Base-by-base conservation (phyloP, 805 yeast genomes). In the Zygosaccharomyces bisporus region DNA sequence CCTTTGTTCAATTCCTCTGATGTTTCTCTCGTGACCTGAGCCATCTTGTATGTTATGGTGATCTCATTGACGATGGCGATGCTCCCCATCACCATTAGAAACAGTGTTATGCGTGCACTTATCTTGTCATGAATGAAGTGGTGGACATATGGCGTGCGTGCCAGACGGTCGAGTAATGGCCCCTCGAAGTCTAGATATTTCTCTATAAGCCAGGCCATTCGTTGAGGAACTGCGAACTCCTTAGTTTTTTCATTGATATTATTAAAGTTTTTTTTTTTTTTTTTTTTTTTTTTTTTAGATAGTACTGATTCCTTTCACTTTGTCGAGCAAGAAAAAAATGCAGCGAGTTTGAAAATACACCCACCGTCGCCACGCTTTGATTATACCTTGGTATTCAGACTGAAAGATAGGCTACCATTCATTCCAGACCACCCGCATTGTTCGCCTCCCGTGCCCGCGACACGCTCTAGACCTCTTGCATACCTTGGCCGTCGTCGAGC, bases 91-190 rank as follows among this genome's bases (percentile, higher is more conserved):
- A 61, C 47, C 20, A 64, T 29, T 9, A 65, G 44, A 38, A 57
- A 60, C 41, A 64, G 41, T 4, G 69, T 64, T 21, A 65, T 65
- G 47, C 68, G 52, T 13, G 65, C 65, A 49, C 68, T 64, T 2
- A 58, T 33, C 32, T 50, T 51, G 31, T 62, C 63, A 43, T 60
- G 60, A 10, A 60, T 54, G 25, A 58, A 57, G 34, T 51, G 53
- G 17, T 50, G 49, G 7, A 57, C 50, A 38, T 56, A 58, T 8
- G 56, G 50, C 18, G 47, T 23, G 4, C 25, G 41, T 6, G 40
- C 43, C 41, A 63, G 43, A 19, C 44, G 38, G 4, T 38, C 44
- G 16, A 63, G 47, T 10, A 55, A 16, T 10, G 32, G 46, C 3
- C 40, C 27, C 45, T 63, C 68, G 4, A 53, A 24, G 12, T 46